These are phyloP conservation scores for Ophiostoma piceae DNA, from an alignment of 2,329 filamentous ascomycete species.

Conservation along the genomic window DNA sequence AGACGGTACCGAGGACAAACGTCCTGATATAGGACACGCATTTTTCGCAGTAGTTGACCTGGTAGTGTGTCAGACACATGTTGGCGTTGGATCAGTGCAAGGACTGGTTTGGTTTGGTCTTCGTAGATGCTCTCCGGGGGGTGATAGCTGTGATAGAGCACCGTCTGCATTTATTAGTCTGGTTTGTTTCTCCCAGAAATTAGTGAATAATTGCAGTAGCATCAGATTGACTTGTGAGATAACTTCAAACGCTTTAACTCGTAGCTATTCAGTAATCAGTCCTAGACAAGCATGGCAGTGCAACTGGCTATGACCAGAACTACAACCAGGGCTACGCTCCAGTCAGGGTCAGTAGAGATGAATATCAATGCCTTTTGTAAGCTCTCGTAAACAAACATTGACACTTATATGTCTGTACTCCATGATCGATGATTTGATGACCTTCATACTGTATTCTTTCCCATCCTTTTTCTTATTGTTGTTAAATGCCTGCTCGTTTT, in stretches of 20 bases:
- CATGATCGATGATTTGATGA: too few species aligned
- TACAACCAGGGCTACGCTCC: too few species aligned
- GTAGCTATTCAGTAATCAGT: not conserved
- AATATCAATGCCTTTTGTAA: too few species aligned
- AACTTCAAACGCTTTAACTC: not conserved
- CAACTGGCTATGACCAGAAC: too few species aligned
- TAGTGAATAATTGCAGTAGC: not conserved
- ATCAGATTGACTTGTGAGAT: not conserved
- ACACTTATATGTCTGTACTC: too few species aligned
- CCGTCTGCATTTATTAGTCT: not conserved
- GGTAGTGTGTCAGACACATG: constrained; percentile 19
- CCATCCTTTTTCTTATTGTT: too few species aligned
- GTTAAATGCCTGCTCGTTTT: too few species aligned
- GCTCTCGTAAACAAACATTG: too few species aligned
- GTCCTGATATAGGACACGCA: constrained; percentile 19
- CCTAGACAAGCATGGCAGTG: not conserved
- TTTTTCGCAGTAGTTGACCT: constrained; percentile 13
- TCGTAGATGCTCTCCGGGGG: not conserved
- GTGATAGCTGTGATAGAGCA: not conserved
- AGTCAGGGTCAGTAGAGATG: too few species aligned
- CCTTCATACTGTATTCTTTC: too few species aligned
- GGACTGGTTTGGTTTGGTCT: not conserved
- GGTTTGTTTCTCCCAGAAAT: not conserved
- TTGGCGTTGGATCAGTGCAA: not conserved
- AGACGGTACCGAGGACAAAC: constrained; percentile 11